A percentile compares a stretch with the other conserved stretches of the same genome.
Conservation (phyloP, 2,329 filamentous ascomycete species). For the Trichoderma arundinaceum region DNA sequence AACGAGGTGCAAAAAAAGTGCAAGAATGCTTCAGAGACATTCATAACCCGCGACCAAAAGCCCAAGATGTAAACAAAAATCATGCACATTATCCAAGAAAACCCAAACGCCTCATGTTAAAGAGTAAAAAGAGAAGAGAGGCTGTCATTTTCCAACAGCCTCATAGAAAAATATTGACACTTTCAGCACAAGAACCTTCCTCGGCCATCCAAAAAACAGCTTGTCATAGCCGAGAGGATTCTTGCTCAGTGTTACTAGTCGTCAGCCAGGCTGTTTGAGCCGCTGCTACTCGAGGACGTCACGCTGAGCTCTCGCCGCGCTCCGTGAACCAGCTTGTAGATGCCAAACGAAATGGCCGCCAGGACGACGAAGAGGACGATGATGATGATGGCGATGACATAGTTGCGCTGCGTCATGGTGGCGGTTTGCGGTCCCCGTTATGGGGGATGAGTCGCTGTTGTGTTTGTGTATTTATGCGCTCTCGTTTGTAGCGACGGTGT, state of each 20-base stretch:
- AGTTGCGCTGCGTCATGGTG: conserved; percentile 66
- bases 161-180: background rate
- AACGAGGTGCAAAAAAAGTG: background rate
- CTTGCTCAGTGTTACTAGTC: conserved; percentile 24
- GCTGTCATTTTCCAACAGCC: too few species aligned
- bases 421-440: conserved; percentile 30
- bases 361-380: conserved; percentile 69
- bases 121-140: background rate
- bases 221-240: background rate
- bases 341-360: conserved; percentile 65
- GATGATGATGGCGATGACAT: conserved; percentile 71
- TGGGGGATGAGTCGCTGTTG: background rate
- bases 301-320: conserved; percentile 54
- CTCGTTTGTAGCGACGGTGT: too few species aligned
- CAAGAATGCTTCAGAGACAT: background rate
- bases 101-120: conserved; percentile 7
- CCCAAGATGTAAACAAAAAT: background rate
- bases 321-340: conserved; percentile 64
- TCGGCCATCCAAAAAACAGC: background rate
- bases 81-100: background rate
- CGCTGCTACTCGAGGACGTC: conserved; percentile 43
- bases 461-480: background rate
- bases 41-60: conserved; percentile 3
- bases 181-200: background rate
- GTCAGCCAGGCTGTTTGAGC: conserved; percentile 39